Base-by-base conservation (phyloP, 352 stramenopile genomes). In the Blastocystis sp. region DNA sequence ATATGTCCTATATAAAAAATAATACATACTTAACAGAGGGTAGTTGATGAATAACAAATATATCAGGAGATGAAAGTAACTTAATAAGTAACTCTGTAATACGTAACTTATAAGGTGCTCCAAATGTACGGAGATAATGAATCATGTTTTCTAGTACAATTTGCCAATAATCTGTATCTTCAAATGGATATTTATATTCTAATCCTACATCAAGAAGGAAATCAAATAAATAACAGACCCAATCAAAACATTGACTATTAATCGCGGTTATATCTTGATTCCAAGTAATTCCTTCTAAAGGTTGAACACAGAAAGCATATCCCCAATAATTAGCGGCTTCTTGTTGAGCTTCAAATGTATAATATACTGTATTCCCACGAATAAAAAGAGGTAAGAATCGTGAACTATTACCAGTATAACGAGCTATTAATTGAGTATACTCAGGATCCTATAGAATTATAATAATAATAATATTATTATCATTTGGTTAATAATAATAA, bases 81-180 rank as follows among this genome's bases (percentile, higher is more conserved):
- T 33, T 39, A n/a, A 62, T 32, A 16, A 62, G 52, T 23, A 62
- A 34, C 52, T 62, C 52, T n/a, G 42, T 42, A 9, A 42, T 42
- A 30, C 52, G 52, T 24, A 42, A 62, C 23, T 62, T 62, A 42
- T 62, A 62, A 3, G 52, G 52, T 30, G 52, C 52, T 13, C 52
- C 52, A 27, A 54, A 62, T 0, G 52, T 62, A 21, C 52, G 36
- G 6, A 62, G 5, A 19, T 62, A 62, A n/a, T 30, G 18, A 11
- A 62, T 27, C 30, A 62, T 62, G 4, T 39, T 62, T 1, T 7
- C 13, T 10, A 52, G 30, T 3, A 62, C 52, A 11, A 19, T 23
- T 27, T 62, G 48, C 39, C 48, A 62, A 34, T 49, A 62, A 23
- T 47, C 35, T 0, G 52, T 27, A 1, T 11, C 13, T 19, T 21